Conservation (phyloP, 1,139 yeast species). For the Groenewaldozyma sp. region DNA sequence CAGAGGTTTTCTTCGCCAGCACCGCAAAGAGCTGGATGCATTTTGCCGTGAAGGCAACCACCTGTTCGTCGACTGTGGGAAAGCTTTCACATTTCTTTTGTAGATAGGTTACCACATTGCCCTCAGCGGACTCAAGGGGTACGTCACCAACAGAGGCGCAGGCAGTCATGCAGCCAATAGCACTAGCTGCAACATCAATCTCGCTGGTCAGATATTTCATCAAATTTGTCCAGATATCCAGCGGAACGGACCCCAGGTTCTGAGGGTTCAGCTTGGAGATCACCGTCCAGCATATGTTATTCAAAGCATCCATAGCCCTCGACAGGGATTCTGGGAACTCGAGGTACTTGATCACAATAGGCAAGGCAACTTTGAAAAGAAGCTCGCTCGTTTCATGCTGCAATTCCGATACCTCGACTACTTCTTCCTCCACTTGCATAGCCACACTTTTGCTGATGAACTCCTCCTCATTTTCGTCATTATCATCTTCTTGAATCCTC, state of each 20-base stretch:
- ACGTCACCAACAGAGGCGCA: conserved; percentile 38
- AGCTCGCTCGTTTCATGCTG: conserved; percentile 8
- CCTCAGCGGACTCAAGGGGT: conserved; percentile 10
- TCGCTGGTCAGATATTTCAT: conserved; percentile 15
- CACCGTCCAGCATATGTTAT: conserved; percentile 41
- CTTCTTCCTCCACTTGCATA: conserved; percentile 10
- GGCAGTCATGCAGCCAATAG: conserved; percentile 57
- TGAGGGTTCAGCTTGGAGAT: conserved; percentile 14
- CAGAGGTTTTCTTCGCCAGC: conserved; percentile 39
- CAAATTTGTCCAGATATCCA: conserved; percentile 23
- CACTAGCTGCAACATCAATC: conserved; percentile 36
- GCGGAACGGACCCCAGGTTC: conserved; percentile 23
- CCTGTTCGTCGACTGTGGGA: conserved; percentile 14
- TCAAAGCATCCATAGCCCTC: conserved; percentile 55
- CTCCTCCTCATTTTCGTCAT: conserved; percentile 13
- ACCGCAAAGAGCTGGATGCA: conserved; percentile 45
- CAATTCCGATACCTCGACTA: conserved; percentile 9
- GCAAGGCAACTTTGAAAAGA: conserved; percentile 15
- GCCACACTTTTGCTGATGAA: background rate
- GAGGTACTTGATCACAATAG: conserved; percentile 15
- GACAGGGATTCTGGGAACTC: conserved; percentile 26
- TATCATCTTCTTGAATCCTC: conserved; percentile 11
- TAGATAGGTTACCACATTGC: no score
- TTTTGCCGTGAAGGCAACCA: conserved; percentile 20
- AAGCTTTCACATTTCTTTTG: background rate